These are phyloP conservation scores for Coprinopsis cinerea DNA, from an alignment of 768 basidiomycete species.

Conservation along the genomic window DNA sequence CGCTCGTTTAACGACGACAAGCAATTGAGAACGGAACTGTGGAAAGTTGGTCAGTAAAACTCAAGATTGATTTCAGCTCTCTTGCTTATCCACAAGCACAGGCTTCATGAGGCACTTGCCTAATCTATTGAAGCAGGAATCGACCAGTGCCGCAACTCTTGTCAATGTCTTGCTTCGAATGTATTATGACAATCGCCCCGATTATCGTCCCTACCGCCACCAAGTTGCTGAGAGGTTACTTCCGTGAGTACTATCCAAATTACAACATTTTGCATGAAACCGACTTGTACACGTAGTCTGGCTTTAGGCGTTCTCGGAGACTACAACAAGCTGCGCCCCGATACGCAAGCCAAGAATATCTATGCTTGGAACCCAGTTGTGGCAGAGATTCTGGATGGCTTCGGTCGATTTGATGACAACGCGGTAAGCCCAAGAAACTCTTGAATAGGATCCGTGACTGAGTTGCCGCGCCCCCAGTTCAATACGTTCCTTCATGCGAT, in stretches of 20 bases:
- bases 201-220: slow-evolving; percentile 77
- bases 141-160: slow-evolving; percentile 90
- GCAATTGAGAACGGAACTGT: slow-evolving; percentile 90
- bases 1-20: slow-evolving; percentile 97
- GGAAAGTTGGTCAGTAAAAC: slow-evolving; percentile 91
- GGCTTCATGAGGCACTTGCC: slow-evolving; percentile 99
- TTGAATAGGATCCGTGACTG: too few species aligned
- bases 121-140: slow-evolving; percentile 96
- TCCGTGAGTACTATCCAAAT: slow-evolving; percentile 42
- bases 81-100: slow-evolving; percentile 22
- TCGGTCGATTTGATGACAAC: slow-evolving; percentile 84
- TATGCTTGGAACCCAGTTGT: slow-evolving; percentile 98
- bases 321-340: slow-evolving; percentile 82
- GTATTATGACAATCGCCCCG: slow-evolving; percentile 88
- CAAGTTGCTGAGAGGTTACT: slow-evolving; percentile 72
- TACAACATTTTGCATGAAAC: slow-evolving; percentile 1
- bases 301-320: slow-evolving; percentile 85
- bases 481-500: slow-evolving; percentile 80
- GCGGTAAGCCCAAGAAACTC: slow-evolving; percentile 51
- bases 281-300: slow-evolving; percentile 44
- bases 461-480: too few species aligned
- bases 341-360: slow-evolving; percentile 93
- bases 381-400: slow-evolving; percentile 89
- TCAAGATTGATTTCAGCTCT: background rate
- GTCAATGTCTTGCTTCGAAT: slow-evolving; percentile 89